phyloP scores from a whole-genome alignment of 306 rosid genomes.

The Cicer cuneatum region DNA sequence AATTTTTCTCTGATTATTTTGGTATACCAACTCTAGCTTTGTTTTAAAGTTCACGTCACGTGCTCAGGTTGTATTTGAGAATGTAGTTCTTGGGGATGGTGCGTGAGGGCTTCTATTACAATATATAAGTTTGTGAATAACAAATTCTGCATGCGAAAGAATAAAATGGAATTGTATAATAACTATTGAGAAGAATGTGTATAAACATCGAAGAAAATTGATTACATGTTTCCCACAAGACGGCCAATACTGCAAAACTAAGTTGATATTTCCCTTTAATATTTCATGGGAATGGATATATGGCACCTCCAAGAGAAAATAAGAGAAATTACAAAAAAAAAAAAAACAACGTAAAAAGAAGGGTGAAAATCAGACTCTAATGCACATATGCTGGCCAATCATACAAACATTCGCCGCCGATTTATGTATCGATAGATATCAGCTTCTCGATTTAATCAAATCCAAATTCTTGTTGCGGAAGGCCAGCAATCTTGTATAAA shows the following conservation, averaged over 20 bases:
- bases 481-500: conserved; percentile 54
- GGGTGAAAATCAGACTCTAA: conserved; percentile 51
- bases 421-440: conserved; percentile 37
- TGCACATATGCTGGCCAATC: conserved; percentile 52
- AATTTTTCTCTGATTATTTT: neutral
- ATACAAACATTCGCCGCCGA: conserved; percentile 34
- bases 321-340: neutral
- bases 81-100: neutral
- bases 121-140: neutral
- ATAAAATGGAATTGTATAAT: conserved; percentile 46
- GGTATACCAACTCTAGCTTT: neutral
- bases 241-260: conserved; percentile 49
- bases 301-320: conserved; percentile 47
- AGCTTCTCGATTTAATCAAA: conserved; percentile 50
- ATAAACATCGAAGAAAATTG: conserved; percentile 51
- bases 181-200: conserved; percentile 60
- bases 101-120: neutral
- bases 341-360: conserved; percentile 42
- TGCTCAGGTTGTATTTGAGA: conserved; percentile 3
- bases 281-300: conserved; percentile 47
- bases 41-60: neutral
- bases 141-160: conserved; percentile 27
- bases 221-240: conserved; percentile 59
- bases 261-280: conserved; percentile 44
- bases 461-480: conserved; percentile 44